These are phyloP conservation scores for Arctostaphylos glauca DNA, from an alignment of 148 eudicot species.

Conservation along the genomic window DNA sequence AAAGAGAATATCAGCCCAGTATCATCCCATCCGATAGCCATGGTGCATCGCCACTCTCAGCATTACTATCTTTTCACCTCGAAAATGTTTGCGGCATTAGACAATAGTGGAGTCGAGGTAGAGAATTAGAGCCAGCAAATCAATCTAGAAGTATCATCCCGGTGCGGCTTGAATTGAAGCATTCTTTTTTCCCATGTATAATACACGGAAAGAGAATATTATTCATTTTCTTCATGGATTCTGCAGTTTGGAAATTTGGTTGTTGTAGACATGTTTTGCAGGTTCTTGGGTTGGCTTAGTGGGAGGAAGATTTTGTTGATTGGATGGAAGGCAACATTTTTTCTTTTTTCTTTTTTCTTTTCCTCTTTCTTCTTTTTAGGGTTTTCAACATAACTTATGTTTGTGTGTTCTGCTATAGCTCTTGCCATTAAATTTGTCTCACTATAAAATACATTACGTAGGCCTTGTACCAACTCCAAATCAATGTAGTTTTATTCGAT, in stretches of 20 bases:
- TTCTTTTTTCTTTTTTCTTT: too few species aligned
- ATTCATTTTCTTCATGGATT: constrained; percentile 16
- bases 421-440: neutral
- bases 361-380: neutral
- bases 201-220: constrained; percentile 4
- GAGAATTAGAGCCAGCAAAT: constrained; percentile 5
- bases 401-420: neutral
- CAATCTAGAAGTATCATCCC: neutral
- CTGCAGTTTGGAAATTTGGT: constrained; percentile 11
- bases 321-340: neutral
- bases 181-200: constrained; percentile 17
- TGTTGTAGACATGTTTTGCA: constrained; percentile 3
- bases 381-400: neutral
- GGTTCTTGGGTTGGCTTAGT: neutral
- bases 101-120: constrained; percentile 7
- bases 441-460: neutral
- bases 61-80: neutral
- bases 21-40: constrained; percentile 67
- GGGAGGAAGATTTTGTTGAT: neutral
- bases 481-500: constrained; percentile 2
- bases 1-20: constrained; percentile 64
- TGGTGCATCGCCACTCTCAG: neutral
- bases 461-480: neutral
- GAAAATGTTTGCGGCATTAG: constrained; percentile 14
- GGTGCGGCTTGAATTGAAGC: constrained; percentile 1